phyloP scores from a whole-genome alignment of 2,329 filamentous ascomycete species.

The Claviceps sp. region DNA sequence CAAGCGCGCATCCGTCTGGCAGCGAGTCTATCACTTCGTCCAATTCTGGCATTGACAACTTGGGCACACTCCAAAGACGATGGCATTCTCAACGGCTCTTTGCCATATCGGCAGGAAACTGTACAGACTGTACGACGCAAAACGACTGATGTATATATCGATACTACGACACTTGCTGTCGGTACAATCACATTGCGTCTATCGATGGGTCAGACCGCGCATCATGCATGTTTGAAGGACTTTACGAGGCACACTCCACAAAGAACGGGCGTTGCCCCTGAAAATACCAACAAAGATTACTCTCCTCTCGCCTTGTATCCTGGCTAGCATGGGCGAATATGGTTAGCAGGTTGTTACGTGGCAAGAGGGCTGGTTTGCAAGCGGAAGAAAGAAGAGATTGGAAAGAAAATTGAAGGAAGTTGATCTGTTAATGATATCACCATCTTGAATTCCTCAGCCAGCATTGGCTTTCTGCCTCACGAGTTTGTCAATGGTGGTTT shows the following conservation, averaged over 20 bases:
- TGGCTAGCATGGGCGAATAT: slow-evolving; percentile 34
- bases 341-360: slow-evolving; percentile 56
- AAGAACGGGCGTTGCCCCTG: slow-evolving; percentile 13
- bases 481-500: slow-evolving; percentile 47
- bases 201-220: too few species aligned
- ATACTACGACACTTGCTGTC: neutral
- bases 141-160: neutral
- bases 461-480: slow-evolving; percentile 20
- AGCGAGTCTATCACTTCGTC: neutral
- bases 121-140: neutral
- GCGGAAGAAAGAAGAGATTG: neutral
- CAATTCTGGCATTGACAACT: neutral
- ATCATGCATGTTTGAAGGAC: slow-evolving; percentile 12
- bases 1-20: neutral
- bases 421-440: neutral
- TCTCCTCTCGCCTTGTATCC: slow-evolving; percentile 64
- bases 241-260: slow-evolving; percentile 15
- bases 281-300: slow-evolving; percentile 14
- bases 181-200: neutral
- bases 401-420: neutral
- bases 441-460: neutral
- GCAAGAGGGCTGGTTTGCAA: slow-evolving; percentile 35
- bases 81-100: neutral
- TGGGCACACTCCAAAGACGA: neutral
- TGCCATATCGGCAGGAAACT: neutral